Evolutionary conservation across 176 grass and related monocot species (phyloP), one percentile per base, ranked within the genome.

Genomic region (Zea mays): DNA sequence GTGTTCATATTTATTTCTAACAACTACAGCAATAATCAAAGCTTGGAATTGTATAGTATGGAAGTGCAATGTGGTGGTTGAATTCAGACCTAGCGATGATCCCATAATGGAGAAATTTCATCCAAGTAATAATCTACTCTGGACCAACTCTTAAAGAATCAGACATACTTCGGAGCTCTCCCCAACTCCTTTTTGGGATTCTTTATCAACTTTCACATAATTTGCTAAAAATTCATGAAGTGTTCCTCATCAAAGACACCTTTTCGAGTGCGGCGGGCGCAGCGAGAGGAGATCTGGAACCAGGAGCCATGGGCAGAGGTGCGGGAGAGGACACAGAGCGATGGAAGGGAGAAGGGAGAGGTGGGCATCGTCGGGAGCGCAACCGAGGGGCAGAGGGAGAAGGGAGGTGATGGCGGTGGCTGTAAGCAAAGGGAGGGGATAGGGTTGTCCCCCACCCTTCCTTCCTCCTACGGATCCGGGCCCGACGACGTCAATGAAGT

Each of bases 81-180:
- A 87, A 95, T 71, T 57, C 73, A 68, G 66, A 99, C 92, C 96
- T 95, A 84, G 82, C 81, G 77, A 75, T 90, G 65, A 68, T 87
- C 70, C 96, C 87, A 99, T 63, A 99, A 71, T 44, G 46, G 83
- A 90, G 59, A 92, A 41, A 99, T 94, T 49, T 93, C 85, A 54
- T 82, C 68, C 74, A 87, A 72, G 48, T 99, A 99, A 71, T 99
- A 99, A 63, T 95, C 87, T 74, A 83, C 50, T 72, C 81, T 82
- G 69, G 96, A 95, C 96, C 96, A 99, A 64, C 96, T 99, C 61
- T 79, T 99, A 62, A 99, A 99, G 80, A 89, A 85, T 66, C 87
- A 85, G 75, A 95, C 96, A 78, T 67, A 83, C 67, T 94, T 93
- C 36, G 79, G 87, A 75, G 87, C 77, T 67, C 84, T 87, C 81